Base-by-base conservation (phyloP, 345 rosid genomes). In the Sapria himalayana region DNA sequence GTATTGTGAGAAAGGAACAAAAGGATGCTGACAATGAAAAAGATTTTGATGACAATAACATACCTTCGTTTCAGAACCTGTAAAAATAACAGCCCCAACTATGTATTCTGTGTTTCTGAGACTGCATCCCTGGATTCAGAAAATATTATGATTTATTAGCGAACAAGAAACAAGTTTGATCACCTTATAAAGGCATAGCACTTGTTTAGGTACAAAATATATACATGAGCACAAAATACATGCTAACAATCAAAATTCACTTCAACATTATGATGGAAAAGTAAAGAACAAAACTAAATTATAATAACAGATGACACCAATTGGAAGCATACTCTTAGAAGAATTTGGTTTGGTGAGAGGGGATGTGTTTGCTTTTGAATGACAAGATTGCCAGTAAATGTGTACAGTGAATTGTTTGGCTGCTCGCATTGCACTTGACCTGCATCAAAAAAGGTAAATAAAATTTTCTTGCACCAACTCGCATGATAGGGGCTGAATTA, bases 381-480 rank as follows among this genome's bases (percentile, higher is more conserved):
- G 17, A 91, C 46, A 54, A 91, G 93, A 69, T 91, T 91, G 51
- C 99, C 99, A 10, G 92, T 80, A 69, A 80, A 91, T 38, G 96
- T 91, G 71, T 91, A 91, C 60, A 91, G 60, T 13, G 99, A 91
- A 63, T 84, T 91, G 58, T 91, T 91, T 2, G 99, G 99, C 45
- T 91, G 92, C 71, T 91, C 99, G 54, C 96, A 91, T 66, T 91
- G 96, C 61, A 91, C 70, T 76, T 84, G 93, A 63, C 94, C 99
- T 91, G 71, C 60, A 69, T 54, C 29, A 39, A 12, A 25, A 8
- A 49, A 15, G 24, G 12, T 21, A 33, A 17, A 15, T 15, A 6
- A 14, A 14, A 34, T 45, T 45, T 41, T 13, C 39, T 29, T 19
- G 25, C 7, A 19, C 13, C 18, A 20, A 37, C n/a, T n/a, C n/a